These are phyloP conservation scores for Eremochloa ophiuroides DNA, from an alignment of 176 grass and related monocot genomes.

Conservation along the genomic window DNA sequence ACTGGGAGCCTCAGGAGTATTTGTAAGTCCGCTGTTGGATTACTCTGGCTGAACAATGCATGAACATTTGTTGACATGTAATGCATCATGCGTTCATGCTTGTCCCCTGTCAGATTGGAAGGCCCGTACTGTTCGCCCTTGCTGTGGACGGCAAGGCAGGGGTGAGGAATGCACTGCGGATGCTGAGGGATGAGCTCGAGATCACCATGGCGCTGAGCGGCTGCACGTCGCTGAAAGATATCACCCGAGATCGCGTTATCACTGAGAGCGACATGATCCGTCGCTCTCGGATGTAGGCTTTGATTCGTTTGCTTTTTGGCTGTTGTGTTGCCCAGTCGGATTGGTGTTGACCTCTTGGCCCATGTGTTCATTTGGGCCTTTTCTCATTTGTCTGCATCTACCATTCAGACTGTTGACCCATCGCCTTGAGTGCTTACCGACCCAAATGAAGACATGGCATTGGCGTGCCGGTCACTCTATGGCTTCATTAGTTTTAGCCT, in stretches of 20 bases:
- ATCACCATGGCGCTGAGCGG: constrained; percentile 75
- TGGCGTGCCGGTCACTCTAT: too few species aligned
- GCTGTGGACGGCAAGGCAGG: constrained; percentile 78
- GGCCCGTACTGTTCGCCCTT: constrained; percentile 70
- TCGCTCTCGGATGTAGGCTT: constrained; percentile 31
- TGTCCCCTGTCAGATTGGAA: constrained; percentile 53
- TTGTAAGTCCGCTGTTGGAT: constrained; percentile 33
- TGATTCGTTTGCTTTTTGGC: not conserved
- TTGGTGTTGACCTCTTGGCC: not conserved
- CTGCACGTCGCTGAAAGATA: constrained; percentile 68
- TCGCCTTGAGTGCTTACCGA: too few species aligned
- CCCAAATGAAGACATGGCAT: too few species aligned
- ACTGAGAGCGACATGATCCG: constrained; percentile 50
- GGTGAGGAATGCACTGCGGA: constrained; percentile 55
- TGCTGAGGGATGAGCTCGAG: constrained; percentile 82
- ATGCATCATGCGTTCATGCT: not conserved
- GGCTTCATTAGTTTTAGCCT: too few species aligned
- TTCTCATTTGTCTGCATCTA: too few species aligned
- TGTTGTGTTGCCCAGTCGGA: not conserved
- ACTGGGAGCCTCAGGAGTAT: constrained; percentile 76
- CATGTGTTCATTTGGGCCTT: too few species aligned
- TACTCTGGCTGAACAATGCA: not conserved
- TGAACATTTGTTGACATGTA: not conserved
- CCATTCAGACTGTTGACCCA: too few species aligned
- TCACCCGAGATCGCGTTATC: constrained; percentile 46